Conservation (phyloP, 2,329 filamentous ascomycete genomes). For the Cladophialophora immunda region DNA sequence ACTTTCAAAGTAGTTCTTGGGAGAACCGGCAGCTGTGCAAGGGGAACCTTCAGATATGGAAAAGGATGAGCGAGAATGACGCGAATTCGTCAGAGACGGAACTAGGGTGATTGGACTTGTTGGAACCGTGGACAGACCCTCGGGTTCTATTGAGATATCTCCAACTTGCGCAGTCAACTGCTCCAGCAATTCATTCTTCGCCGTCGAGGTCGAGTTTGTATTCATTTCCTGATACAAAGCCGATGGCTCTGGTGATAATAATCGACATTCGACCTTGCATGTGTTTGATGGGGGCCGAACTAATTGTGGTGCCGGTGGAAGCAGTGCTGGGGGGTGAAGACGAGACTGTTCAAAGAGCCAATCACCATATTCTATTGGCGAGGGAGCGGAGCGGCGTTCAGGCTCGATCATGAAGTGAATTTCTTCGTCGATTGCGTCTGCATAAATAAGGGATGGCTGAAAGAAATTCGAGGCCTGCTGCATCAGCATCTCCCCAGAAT, state of each 20-base stretch:
- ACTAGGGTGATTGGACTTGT: constrained; percentile 30
- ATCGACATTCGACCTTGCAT: constrained; percentile 26
- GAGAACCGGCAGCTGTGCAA: neutral
- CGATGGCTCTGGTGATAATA: constrained; percentile 15
- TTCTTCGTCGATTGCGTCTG: neutral
- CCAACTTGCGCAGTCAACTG: constrained; percentile 11
- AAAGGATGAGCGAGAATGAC: constrained; percentile 18
- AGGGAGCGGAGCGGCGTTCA: constrained; percentile 19
- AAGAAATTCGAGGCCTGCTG: constrained; percentile 17
- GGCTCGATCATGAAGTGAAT: neutral
- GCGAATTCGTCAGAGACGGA: constrained; percentile 33
- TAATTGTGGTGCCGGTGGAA: constrained; percentile 25
- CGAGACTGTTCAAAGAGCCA: constrained; percentile 17
- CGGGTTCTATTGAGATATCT: constrained; percentile 12
- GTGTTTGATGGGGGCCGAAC: constrained; percentile 2
- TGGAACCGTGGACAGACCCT: neutral
- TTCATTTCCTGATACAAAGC: neutral
- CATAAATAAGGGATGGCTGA: neutral
- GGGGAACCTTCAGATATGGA: constrained; percentile 2
- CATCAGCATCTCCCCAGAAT: constrained; percentile 30
- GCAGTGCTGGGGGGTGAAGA: constrained; percentile 23
- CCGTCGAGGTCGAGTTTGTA: constrained; percentile 9
- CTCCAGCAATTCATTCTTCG: neutral
- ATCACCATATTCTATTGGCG: constrained; percentile 18
- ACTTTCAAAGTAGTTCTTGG: neutral